Evolutionary conservation across 352 stramenopile species (phyloP).

Genomic region (Globisporangium canariense): DNA sequence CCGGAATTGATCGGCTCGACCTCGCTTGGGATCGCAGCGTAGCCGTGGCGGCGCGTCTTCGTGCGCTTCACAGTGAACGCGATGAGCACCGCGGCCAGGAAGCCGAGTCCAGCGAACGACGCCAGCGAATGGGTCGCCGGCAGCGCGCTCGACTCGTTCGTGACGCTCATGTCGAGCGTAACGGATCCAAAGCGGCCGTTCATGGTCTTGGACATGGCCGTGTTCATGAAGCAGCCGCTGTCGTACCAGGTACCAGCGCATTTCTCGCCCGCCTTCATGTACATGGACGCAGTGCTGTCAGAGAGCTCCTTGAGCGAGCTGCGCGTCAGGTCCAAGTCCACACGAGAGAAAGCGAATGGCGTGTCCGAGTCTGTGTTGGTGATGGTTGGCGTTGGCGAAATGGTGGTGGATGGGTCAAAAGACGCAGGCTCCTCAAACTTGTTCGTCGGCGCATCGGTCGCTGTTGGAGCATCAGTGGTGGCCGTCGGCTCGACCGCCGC

Average conservation of each 20-base stretch:
- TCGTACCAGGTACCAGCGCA: constrained; percentile 1
- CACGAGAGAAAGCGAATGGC: neutral
- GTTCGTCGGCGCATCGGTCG: neutral
- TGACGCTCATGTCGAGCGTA: constrained; percentile 5
- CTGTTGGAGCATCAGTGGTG: neutral
- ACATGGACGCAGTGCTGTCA: neutral
- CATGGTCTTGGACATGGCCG: constrained; percentile 8
- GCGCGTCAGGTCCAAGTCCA: neutral
- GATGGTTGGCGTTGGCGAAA: neutral
- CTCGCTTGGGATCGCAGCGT: constrained; percentile 9
- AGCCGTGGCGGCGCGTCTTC: constrained; percentile 6
- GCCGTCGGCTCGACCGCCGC: neutral
- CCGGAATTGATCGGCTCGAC: constrained; percentile 9
- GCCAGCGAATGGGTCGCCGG: neutral
- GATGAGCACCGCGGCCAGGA: neutral
- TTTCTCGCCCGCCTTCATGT: constrained; percentile 6
- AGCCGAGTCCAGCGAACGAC: neutral
- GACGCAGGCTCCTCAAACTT: neutral
- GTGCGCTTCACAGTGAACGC: constrained; percentile 7
- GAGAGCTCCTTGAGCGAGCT: constrained; percentile 6
- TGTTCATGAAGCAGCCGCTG: constrained; percentile 12
- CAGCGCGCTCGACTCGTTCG: neutral
- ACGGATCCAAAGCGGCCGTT: constrained; percentile 1
- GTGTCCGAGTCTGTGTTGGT: neutral
- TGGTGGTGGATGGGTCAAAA: neutral